Conservation (phyloP, 2,329 filamentous ascomycete species). For the Phoma sp. region DNA sequence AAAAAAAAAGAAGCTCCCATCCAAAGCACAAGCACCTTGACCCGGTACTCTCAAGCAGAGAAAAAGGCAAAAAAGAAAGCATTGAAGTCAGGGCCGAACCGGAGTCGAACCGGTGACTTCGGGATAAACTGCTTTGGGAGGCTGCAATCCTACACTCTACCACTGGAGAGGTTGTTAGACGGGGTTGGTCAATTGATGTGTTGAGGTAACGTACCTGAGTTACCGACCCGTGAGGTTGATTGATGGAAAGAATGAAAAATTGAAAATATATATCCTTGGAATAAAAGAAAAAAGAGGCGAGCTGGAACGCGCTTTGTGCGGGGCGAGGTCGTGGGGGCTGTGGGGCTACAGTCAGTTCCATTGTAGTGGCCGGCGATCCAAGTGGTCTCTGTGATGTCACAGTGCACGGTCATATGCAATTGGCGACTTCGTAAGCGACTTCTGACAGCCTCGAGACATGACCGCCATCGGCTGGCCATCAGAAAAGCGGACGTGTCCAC, state of each 20-base stretch:
- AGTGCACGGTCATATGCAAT: background rate
- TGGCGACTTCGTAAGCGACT: background rate
- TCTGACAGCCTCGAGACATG: background rate
- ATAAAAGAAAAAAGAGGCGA: no score
- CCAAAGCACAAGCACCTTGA: no score
- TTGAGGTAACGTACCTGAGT: conserved; percentile 15
- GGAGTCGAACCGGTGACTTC: conserved; percentile 28
- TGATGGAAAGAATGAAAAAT: rapidly evolving
- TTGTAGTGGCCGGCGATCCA: no score
- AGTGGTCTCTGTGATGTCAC: no score
- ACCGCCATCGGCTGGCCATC: background rate
- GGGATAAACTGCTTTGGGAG: conserved; percentile 19
- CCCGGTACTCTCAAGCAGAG: no score
- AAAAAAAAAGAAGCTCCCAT: no score
- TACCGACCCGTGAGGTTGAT: conserved; percentile 11
- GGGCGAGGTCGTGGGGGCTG: no score
- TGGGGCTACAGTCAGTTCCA: no score
- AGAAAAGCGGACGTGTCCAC: background rate
- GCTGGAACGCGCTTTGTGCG: no score
- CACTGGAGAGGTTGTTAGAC: background rate
- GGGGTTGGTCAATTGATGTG: no score
- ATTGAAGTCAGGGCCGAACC: conserved; percentile 18
- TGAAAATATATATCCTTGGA: background rate
- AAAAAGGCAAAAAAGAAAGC: background rate
- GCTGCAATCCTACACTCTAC: conserved; percentile 27